Evolutionary conservation across 2,329 filamentous ascomycete genomes (phyloP), one percentile per base, ranked within the genome.

Genomic region (Phialophora chinensis): DNA sequence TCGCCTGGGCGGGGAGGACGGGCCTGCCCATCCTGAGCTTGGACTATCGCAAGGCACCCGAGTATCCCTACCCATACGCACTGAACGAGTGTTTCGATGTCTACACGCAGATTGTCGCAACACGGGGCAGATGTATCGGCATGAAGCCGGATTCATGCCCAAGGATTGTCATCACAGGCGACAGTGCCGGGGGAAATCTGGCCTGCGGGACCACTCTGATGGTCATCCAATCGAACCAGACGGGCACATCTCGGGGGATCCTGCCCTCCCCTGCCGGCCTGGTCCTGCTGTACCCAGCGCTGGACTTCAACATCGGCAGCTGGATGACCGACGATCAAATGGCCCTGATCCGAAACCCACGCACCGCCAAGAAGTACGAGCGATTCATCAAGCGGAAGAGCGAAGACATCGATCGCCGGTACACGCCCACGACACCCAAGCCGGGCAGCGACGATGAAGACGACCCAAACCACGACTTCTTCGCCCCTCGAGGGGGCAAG

Each of bases 281-380:
- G 7, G 84, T 98, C 0, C 84, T 97, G 57, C 88, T 96, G 66
- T 99, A 99, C 74, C 95, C 95, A 0, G 89, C 90, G 0, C 81
- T 99, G 66, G 95, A 98, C 74, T 93, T 98, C 91, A 97, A 96
- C 74, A 98, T 98, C 71, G 92, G 92, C 44, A 97, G 93, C 77
- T 99, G 95, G 95, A 98, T 99, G 93, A 93, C 92, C 0, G 94
- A 98, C 73, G 94, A 98, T 77, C 93, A 99, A 76, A 96, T 98
- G 92, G 88, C 92, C 0, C 81, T 99, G 67, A 96, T 99, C 69
- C 89, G 92, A 71, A 93, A 97, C 69, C 71, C 71, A 10, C 53
- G 69, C 29, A 88, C 92, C 11, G 86, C 88, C 65, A 88, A 89
- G 75, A 86, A 92, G 27, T 70, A 73, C 50, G 85, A 86, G 65